A percentile compares a stretch with the other conserved stretches of the same genome.
These are phyloP conservation scores for Flaveria linearis DNA, from an alignment of 129 eudicot genomes.

Conservation along the genomic window DNA sequence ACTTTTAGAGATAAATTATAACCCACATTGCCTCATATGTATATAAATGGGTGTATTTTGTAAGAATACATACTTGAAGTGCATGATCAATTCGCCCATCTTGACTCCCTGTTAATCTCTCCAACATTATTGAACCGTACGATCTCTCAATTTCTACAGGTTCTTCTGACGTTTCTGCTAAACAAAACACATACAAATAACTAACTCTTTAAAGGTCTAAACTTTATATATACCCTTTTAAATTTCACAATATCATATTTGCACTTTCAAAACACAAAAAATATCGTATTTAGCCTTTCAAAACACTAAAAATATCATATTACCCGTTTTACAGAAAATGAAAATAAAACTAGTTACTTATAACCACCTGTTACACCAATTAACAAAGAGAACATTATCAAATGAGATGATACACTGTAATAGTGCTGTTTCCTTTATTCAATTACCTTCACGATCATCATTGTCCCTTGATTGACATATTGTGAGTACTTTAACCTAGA, in stretches of 20 bases:
- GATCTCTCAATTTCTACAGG: slow-evolving; percentile 56
- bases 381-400: not conserved
- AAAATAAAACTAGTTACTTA: not conserved
- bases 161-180: slow-evolving; percentile 55
- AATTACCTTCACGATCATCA: slow-evolving; percentile 63
- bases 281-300: not conserved
- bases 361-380: not conserved
- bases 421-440: not conserved
- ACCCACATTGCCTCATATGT: not conserved
- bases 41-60: not conserved
- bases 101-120: slow-evolving; percentile 72
- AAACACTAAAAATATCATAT: not conserved
- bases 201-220: not conserved
- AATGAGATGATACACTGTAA: not conserved
- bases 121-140: slow-evolving; percentile 84
- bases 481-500: slow-evolving; percentile 76
- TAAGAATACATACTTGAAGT: slow-evolving; percentile 69
- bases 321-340: not conserved
- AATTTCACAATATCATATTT: not conserved
- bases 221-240: not conserved
- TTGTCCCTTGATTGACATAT: slow-evolving; percentile 62
- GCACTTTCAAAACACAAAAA: not conserved
- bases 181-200: slow-evolving; percentile 21
- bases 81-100: slow-evolving; percentile 84
- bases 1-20: not conserved